Evolutionary conservation across 352 stramenopile species (phyloP).

Genomic region (Pythium myriotylum): DNA sequence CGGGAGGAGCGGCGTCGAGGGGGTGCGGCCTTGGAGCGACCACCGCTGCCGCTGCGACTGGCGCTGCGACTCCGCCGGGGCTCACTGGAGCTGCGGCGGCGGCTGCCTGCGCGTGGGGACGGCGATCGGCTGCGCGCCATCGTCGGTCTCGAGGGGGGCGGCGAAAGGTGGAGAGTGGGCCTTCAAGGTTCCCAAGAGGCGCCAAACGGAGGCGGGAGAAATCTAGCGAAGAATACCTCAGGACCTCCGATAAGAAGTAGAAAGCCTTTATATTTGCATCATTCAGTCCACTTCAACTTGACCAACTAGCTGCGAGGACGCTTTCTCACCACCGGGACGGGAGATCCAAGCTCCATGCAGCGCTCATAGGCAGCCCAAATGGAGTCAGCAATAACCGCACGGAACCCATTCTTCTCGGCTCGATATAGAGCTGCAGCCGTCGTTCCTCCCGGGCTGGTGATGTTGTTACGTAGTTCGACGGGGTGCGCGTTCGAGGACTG

Average conservation of each 20-base stretch:
- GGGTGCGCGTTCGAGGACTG: conserved; percentile 91
- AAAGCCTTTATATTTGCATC: too few relatives aligned
- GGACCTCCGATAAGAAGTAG: too few relatives aligned
- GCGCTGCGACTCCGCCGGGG: conserved; percentile 19
- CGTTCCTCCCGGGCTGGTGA: conserved; percentile 94
- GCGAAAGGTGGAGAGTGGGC: not conserved
- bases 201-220: not conserved
- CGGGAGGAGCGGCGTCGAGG: conserved; percentile 15
- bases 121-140: conserved; percentile 37
- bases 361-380: conserved; percentile 96
- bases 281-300: too few relatives aligned
- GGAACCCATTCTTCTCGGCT: conserved; percentile 95
- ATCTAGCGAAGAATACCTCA: too few relatives aligned
- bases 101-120: conserved; percentile 46
- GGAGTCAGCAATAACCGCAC: conserved; percentile 92
- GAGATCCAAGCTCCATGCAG: conserved; percentile 92
- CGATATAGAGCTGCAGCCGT: conserved; percentile 94
- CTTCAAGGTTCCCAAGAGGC: not conserved
- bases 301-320: conserved; percentile 45
- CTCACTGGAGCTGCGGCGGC: conserved; percentile 34
- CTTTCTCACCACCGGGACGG: conserved; percentile 67
- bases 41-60: conserved; percentile 34
- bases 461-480: conserved; percentile 92
- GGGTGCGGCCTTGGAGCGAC: conserved; percentile 9
- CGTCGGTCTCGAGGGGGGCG: not conserved